Percentiles rank a stretch among this genome's conserved stretches.
Conservation (phyloP, 2,329 filamentous ascomycete species). For the Diaporthe citrichinensis region DNA sequence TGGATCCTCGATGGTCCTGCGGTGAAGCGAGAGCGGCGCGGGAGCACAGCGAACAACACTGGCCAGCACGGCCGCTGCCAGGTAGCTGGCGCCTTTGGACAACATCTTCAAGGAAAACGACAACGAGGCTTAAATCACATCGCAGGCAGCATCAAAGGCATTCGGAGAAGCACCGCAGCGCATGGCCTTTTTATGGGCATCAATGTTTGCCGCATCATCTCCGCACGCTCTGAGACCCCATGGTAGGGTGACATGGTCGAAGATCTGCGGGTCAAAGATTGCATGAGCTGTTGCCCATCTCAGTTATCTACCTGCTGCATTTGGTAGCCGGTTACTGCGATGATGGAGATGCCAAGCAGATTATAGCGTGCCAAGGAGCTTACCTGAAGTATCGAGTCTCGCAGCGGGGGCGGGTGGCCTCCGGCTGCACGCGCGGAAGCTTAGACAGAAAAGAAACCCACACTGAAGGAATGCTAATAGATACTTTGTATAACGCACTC, state of each 20-base stretch:
- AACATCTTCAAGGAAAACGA: slow-evolving; percentile 3
- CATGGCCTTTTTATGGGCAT: not conserved
- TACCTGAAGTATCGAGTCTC: not conserved
- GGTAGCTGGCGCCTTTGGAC: not conserved
- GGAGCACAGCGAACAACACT: not conserved
- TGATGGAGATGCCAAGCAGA: slow-evolving; percentile 16
- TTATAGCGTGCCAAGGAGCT: slow-evolving; percentile 15
- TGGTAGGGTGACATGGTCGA: slow-evolving; percentile 18
- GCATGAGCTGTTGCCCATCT: slow-evolving; percentile 12
- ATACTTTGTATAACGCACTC: not conserved
- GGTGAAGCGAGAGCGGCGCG: not conserved
- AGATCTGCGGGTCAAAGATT: slow-evolving; percentile 17
- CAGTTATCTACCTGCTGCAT: slow-evolving; percentile 26
- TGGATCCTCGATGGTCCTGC: slow-evolving; percentile 50
- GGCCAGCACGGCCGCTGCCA: not conserved
- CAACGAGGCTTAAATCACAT: not conserved
- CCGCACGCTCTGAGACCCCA: slow-evolving; percentile 13
- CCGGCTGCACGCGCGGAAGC: not conserved
- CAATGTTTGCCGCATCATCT: slow-evolving; percentile 2
- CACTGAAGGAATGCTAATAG: not conserved
- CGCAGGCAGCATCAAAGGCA: not conserved
- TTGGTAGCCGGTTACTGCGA: slow-evolving; percentile 7
- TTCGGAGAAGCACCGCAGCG: not conserved
- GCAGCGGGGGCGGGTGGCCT: not conserved
- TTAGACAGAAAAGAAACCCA: not conserved